Percentiles rank a stretch among this genome's conserved stretches.
phyloP scores from a whole-genome alignment of 352 stramenopile species.

The Aphanomyces stellatus region DNA sequence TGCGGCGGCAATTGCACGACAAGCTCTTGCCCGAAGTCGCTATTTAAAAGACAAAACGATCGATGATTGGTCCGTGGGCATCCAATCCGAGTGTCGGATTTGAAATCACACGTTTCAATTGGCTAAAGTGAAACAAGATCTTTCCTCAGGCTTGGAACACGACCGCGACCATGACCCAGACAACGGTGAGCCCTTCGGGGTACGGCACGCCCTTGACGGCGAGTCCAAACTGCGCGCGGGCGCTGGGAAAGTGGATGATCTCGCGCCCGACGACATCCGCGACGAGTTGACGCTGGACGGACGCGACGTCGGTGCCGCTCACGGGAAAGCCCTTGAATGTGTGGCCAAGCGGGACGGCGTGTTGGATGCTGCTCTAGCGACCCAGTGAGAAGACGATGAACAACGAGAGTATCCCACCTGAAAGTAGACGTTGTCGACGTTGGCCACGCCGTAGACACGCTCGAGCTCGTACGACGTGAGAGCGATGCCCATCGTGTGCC shows the following conservation, averaged over 20 bases:
- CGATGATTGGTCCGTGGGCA: no score
- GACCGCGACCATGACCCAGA: conserved; percentile 81
- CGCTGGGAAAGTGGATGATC: conserved; percentile 54
- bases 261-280: conserved; percentile 39
- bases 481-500: conserved; percentile 72
- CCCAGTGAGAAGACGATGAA: neutral
- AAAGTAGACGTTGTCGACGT: conserved; percentile 77
- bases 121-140: no score
- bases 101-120: no score
- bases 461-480: conserved; percentile 84
- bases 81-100: no score
- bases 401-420: conserved; percentile 11
- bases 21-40: neutral
- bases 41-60: no score
- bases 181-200: conserved; percentile 47
- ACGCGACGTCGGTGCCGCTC: conserved; percentile 8
- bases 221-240: conserved; percentile 54
- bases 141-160: conserved; percentile 23
- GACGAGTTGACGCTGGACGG: conserved; percentile 39
- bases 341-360: conserved; percentile 61
- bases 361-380: conserved; percentile 56
- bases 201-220: conserved; percentile 74
- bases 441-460: conserved; percentile 46
- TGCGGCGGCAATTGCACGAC: conserved; percentile 1
- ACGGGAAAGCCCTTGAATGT: conserved; percentile 83